Base-by-base conservation (phyloP, 805 yeast genomes). In the Saturnispora serradocipensis region DNA sequence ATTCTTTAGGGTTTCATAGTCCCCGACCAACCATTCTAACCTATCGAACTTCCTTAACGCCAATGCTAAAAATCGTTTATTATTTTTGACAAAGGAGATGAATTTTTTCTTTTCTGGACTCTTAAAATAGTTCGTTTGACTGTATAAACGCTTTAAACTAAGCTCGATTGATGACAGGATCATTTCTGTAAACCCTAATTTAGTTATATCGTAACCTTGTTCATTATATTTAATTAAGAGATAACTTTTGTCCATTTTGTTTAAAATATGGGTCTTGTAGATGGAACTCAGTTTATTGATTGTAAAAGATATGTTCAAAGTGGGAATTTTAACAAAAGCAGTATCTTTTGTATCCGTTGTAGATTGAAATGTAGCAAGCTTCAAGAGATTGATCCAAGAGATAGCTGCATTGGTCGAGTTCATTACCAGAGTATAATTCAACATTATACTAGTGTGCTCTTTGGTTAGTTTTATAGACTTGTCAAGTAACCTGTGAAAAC, bases 1-100 rank as follows among this genome's bases (percentile, higher is more conserved):
- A 28, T 70, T 70, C 16, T 81, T 52, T 6, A 75, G 61, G 20
- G 69, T 61, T 43, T 73, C 71, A 36, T 66, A 67, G 22, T 72
- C 70, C 16, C 77, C 80, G 50, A 74, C 66, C 9, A 78, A 60
- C 88, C 88, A 84, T 58, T 88, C 93, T 7, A 89, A 61, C 43
- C 90, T 69, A 64, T 89, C 96, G 62, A 83, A 86, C 50, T 77
- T 70, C 53, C 80, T 80, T 73, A 83, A 82, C 58, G 76, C 82
- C 61, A 75, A 61, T 62, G 71, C 63, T 22, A 66, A 52, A 18
- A 48, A 46, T 18, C 61, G 55, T 55, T 62, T 55, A 15, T 64
- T 60, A 16, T 64, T 65, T 34, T 54, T 58, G 16, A 66, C 32
- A 32, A 48, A 53, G 3, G 39, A 15, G 1, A 65, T 10, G 35